Base-by-base conservation (phyloP, 768 basidiomycete species). In the Rhizopogon vinicolor region DNA sequence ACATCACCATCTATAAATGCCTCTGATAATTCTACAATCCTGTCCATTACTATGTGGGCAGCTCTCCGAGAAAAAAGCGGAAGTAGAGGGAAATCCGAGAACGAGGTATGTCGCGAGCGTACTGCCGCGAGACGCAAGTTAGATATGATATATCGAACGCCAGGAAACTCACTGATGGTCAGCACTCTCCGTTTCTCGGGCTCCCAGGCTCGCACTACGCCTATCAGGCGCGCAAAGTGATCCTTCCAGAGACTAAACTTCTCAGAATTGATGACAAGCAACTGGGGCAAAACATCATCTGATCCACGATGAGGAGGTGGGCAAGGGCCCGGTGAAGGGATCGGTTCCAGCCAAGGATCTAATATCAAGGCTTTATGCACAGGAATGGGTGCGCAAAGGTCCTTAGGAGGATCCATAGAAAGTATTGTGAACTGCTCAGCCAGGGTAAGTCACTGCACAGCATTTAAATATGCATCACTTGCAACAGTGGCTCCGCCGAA, bases 331-430 rank as follows among this genome's bases (percentile, higher is more conserved):
- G 82, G 87, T 40, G 75, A 66, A 7, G 85, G 78, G 22, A 91
- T 63, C 16, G 91, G 89, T 54, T 93, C 89, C 7, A 93, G 70
- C 91, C 92, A 93, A 18, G 92, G 92, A 69, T 94, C 92, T 16
- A 91, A 77, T 19, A 87, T 74, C 19, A 93, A 64, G 8, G 78
- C 82, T 45, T 80, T 78, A 6, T 73, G 68, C 49, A 89, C 70
- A 0, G 85, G 85, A 53, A 92, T 74, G 2, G 62, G 65, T 12
- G 64, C 44, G 54, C 78, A 72, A 3, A 67, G 68, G 28, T 67
- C 65, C 0, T 58, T 63, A 16, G 78, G 75, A 6, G 83, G 76
- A 25, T 72, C 62, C 3, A 74, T 75, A 22, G 85, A 83, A 10
- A 87, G 71, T 8, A 87, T 65, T 9, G 81, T 80, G 41, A 48